These are phyloP conservation scores for Solanum chacoense DNA, from an alignment of 305 asterid genomes.

Conservation along the genomic window DNA sequence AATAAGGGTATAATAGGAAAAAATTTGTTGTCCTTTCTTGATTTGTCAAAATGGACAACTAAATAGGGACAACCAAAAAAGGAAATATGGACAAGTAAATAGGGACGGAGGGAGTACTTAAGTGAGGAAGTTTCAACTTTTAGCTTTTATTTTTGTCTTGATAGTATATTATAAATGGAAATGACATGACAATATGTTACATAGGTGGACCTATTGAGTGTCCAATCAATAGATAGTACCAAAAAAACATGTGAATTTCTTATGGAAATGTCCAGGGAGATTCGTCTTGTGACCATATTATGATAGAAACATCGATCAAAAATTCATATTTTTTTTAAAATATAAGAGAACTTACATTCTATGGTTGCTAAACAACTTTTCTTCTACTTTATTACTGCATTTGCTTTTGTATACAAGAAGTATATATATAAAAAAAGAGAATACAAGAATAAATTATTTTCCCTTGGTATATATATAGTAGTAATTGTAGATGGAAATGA, in stretches of 20 bases:
- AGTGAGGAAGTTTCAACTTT: neutral
- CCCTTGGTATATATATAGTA: neutral
- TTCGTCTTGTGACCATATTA: neutral
- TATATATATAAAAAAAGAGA: neutral
- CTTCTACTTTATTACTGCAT: neutral
- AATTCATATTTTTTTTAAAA: neutral
- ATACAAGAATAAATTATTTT: neutral
- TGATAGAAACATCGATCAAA: neutral
- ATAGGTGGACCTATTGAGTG: neutral
- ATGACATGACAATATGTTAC: neutral
- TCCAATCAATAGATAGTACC: neutral
- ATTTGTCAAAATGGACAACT: no score
- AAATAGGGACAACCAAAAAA: no score
- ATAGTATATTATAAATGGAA: neutral
- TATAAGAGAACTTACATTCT: neutral
- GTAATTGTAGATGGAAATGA: neutral
- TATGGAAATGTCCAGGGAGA: neutral
- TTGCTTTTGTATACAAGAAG: neutral
- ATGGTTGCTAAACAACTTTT: neutral
- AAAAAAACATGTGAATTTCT: neutral
- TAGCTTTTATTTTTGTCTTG: neutral
- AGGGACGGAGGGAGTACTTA: no score
- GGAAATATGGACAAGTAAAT: no score
- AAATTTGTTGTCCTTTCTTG: no score
- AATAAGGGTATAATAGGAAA: no score